These are phyloP conservation scores for Clarireedia sp. DNA, from an alignment of 2,329 filamentous ascomycete genomes.

Conservation along the genomic window DNA sequence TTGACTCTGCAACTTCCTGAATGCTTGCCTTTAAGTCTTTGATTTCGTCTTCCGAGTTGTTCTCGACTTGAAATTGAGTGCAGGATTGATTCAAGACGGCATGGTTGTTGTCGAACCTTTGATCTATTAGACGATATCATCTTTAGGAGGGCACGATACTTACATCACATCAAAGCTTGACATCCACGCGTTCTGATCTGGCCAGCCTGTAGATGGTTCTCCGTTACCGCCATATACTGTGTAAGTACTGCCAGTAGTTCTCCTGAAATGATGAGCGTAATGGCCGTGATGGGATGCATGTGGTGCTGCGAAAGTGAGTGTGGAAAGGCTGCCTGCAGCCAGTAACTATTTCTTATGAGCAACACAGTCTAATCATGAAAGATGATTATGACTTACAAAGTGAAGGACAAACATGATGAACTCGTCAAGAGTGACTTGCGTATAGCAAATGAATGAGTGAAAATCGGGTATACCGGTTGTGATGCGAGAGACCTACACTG, in stretches of 20 bases:
- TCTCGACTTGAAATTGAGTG: background rate
- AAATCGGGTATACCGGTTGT: background rate
- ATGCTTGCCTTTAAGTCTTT: constrained; percentile 10
- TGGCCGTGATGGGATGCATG: background rate
- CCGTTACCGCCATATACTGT: constrained; percentile 9
- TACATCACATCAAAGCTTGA: constrained; percentile 13
- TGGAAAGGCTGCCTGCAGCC: constrained; percentile 17
- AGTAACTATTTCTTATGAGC: constrained; percentile 6
- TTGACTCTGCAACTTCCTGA: constrained; percentile 7
- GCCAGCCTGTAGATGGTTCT: constrained; percentile 11
- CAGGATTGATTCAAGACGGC: constrained; percentile 5
- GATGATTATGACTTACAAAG: constrained; percentile 9
- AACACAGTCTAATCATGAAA: background rate
- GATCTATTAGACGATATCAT: background rate
- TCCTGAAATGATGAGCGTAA: constrained; percentile 4
- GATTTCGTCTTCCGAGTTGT: constrained; percentile 13
- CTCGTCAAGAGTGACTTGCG: background rate
- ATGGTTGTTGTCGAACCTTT: constrained; percentile 5
- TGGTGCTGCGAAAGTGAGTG: constrained; percentile 15
- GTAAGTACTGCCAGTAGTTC: constrained; percentile 7
- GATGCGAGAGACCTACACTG: background rate
- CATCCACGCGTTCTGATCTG: constrained; percentile 10
- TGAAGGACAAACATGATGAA: constrained; percentile 15
- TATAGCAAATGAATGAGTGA: background rate
- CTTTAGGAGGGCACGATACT: background rate